phyloP scores from a whole-genome alignment of 768 basidiomycete species.

The Termitomyces sp. region DNA sequence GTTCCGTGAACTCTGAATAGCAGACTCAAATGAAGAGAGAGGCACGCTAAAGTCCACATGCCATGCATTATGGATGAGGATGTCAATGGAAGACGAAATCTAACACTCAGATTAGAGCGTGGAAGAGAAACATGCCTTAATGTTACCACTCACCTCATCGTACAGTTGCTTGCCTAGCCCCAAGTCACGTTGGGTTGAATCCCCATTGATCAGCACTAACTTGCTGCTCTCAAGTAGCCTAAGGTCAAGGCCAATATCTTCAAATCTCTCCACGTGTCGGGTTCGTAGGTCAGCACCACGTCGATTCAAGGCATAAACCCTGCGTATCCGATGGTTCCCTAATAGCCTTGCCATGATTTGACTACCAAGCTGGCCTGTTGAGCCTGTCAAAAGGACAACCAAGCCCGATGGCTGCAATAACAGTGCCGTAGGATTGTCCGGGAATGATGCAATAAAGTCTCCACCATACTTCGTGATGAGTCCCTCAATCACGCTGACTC shows the following conservation, averaged over 20 bases:
- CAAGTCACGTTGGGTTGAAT: background rate
- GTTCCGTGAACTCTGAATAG: background rate
- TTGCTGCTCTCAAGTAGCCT: background rate
- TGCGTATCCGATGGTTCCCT: background rate
- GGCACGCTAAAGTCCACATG: background rate
- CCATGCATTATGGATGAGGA: background rate
- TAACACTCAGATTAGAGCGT: background rate
- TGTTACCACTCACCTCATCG: background rate
- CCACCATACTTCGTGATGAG: background rate
- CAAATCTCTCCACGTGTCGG: background rate
- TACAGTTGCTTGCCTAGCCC: background rate
- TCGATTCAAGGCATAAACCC: background rate
- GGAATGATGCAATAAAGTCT: background rate
- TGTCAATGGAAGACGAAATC: background rate
- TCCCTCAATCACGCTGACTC: no score
- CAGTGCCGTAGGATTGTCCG: background rate
- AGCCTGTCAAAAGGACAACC: background rate
- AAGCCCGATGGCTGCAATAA: background rate
- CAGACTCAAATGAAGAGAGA: background rate
- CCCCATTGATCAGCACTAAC: background rate
- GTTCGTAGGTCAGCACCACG: background rate
- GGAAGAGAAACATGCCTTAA: no score
- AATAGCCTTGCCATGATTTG: background rate
- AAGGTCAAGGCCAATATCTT: background rate
- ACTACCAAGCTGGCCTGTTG: background rate